Evolutionary conservation across 2,329 filamentous ascomycete genomes (phyloP), one percentile per base, ranked within the genome.

Genomic region (Lasiodiplodia citricola): DNA sequence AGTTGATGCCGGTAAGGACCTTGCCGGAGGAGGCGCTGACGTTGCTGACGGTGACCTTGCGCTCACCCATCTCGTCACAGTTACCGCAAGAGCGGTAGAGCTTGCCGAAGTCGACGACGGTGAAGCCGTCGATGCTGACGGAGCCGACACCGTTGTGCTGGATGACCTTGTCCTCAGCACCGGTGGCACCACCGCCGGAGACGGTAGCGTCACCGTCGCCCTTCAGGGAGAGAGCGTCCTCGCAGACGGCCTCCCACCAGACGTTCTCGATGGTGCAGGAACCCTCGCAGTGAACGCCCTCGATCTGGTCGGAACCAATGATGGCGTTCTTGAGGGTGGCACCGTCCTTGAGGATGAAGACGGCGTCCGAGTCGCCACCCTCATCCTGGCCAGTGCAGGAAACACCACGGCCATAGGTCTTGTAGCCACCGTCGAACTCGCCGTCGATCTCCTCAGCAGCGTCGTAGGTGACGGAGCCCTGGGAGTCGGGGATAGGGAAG

Each of bases 291-390:
- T 87, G 84, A 41, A 87, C 82, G 69, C 81, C 85, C 75, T 85
- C 85, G 31, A 82, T 80, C 73, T 86, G 82, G 70, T 82, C 80
- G 62, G 80, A 79, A 25, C 86, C 85, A 68, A 87, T 87, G 77
- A 87, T 87, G 76, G 82, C 85, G 74, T 87, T 87, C 74, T 81
- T 83, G 52, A 87, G 78, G 25, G 83, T 84, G 37, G 81, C 86
- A 37, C 85, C 85, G 63, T 82, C 78, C 74, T 83, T 79, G 65
- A 87, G 78, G 70, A 84, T 79, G 81, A 87, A 87, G 74, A 87
- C 85, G 56, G 85, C 83, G 64, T 85, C 84, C 0, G 76, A 70
- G 68, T 82, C 76, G 62, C 78, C 81, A 67, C 83, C 83, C 72
- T 85, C 83, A 11, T 73, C 73, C 66, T 85, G 81, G 21, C 76